Evolutionary conservation across 768 basidiomycete genomes (phyloP).

Genomic region (Tricholoma furcatifolium): DNA sequence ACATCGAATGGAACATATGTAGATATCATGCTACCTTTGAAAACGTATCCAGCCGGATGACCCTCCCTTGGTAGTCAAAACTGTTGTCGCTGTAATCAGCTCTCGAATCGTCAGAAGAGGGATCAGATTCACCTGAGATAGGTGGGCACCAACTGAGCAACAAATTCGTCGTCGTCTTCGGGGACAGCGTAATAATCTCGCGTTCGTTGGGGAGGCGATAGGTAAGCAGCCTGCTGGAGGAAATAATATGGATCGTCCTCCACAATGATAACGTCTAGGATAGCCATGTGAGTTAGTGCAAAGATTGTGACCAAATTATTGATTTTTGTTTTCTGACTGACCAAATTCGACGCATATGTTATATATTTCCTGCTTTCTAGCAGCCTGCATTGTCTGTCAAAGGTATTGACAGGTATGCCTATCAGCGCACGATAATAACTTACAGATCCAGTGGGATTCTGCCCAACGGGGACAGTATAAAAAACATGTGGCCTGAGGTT

Average conservation of each 20-base stretch:
- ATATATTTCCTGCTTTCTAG: constrained; percentile 78
- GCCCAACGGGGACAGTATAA: constrained; percentile 78
- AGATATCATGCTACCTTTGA: constrained; percentile 50
- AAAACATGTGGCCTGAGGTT: constrained; percentile 62
- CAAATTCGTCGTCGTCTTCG: constrained; percentile 44
- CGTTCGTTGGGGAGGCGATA: constrained; percentile 37
- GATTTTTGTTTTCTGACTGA: constrained; percentile 22
- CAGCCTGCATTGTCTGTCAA: constrained; percentile 53
- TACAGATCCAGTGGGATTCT: constrained; percentile 79
- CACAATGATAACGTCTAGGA: constrained; percentile 69
- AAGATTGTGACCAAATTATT: not conserved
- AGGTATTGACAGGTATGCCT: not conserved
- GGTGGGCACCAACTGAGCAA: constrained; percentile 58
- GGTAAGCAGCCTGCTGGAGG: constrained; percentile 60
- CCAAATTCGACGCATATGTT: constrained; percentile 81
- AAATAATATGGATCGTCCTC: constrained; percentile 87
- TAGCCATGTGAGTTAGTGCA: not conserved
- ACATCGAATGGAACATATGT: not conserved
- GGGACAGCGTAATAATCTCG: constrained; percentile 1
- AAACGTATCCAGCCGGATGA: constrained; percentile 81
- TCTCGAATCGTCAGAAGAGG: not conserved
- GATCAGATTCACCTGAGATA: constrained; percentile 47
- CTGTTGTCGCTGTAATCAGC: constrained; percentile 23
- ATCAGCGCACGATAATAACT: constrained; percentile 23
- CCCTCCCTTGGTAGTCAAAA: constrained; percentile 77